Percentiles rank a stretch among this genome's conserved stretches.
Conservation (phyloP, 2,329 filamentous ascomycete genomes). For the Corniculantispora saksenae region DNA sequence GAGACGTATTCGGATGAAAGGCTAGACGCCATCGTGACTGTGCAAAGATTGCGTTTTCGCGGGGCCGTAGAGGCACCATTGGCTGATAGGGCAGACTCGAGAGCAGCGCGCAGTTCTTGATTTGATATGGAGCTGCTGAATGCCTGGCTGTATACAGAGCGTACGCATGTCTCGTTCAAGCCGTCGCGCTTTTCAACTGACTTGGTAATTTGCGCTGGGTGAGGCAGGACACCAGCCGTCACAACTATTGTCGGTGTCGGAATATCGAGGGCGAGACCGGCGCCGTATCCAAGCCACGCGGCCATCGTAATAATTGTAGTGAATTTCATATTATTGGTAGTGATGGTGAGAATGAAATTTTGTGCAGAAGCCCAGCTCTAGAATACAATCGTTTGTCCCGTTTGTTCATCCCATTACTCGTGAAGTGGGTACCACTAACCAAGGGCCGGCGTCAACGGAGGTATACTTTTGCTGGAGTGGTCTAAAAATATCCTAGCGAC, state of each 20-base stretch:
- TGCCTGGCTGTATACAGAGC: not conserved
- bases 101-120: not conserved
- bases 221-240: not conserved
- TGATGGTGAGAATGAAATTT: not conserved
- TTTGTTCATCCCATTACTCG: slow-evolving; percentile 10
- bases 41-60: slow-evolving; percentile 9
- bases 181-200: not conserved
- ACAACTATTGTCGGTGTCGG: not conserved
- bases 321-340: not conserved
- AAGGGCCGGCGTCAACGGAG: not conserved
- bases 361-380: not conserved
- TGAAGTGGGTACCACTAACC: slow-evolving; percentile 14
- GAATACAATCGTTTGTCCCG: no score
- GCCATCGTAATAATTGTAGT: not conserved
- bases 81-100: slow-evolving; percentile 1
- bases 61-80: not conserved
- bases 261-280: not conserved
- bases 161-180: slow-evolving; percentile 13
- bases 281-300: not conserved
- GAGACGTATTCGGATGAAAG: slow-evolving; percentile 2
- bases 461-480: not conserved
- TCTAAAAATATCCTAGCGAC: not conserved
- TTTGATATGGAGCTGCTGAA: not conserved
- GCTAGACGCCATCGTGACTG: slow-evolving; percentile 12
- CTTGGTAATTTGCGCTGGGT: slow-evolving; percentile 1